Conservation (phyloP, 805 yeast genomes). For the Lachancea dasiensis region DNA sequence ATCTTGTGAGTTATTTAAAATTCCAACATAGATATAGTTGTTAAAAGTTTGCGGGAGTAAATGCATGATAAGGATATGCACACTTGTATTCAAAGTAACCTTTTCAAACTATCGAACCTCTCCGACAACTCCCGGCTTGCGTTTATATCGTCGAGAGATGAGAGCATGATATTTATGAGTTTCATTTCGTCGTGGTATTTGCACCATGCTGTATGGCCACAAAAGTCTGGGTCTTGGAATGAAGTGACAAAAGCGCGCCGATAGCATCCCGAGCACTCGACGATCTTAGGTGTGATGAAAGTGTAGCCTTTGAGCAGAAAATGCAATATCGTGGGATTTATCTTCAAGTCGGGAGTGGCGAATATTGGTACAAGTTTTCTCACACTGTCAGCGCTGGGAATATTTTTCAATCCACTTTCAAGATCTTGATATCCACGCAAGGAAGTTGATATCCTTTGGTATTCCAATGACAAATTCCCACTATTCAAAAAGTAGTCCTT, state of each 20-base stretch:
- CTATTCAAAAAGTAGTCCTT: conserved; percentile 13
- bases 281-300: conserved; percentile 6
- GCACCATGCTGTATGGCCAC: conserved; percentile 22
- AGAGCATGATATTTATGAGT: conserved; percentile 1
- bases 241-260: conserved; percentile 11
- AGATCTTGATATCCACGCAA: background rate
- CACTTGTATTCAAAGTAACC: too few relatives aligned
- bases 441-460: conserved; percentile 10
- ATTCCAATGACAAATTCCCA: conserved; percentile 10
- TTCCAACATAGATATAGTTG: background rate
- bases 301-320: conserved; percentile 16
- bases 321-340: conserved; percentile 5
- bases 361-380: background rate
- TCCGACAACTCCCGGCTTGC: background rate
- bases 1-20: background rate
- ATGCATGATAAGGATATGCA: too few relatives aligned
- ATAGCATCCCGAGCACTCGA: conserved; percentile 17
- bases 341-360: background rate
- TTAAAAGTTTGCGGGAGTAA: too few relatives aligned
- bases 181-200: conserved; percentile 12
- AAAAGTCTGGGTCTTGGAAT: conserved; percentile 7
- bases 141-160: background rate
- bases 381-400: background rate
- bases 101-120: background rate
- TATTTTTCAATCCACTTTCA: background rate